A percentile compares a stretch with the other conserved stretches of the same genome.
These are phyloP conservation scores for Cyamopsis tetragonoloba DNA, from an alignment of 306 rosid species.

Conservation along the genomic window DNA sequence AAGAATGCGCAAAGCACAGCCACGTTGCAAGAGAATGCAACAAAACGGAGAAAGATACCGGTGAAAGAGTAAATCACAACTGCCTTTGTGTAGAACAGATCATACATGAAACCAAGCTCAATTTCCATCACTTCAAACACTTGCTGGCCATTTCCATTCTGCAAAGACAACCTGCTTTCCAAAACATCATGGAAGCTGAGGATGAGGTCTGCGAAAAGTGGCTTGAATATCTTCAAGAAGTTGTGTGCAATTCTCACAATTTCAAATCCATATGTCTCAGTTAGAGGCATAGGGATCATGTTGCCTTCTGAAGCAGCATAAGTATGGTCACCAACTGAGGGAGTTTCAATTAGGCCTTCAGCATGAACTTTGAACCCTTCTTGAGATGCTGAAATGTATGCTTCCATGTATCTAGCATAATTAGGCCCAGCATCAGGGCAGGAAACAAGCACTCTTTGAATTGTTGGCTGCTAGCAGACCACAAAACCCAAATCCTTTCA, in stretches of 20 bases:
- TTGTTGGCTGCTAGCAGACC: conserved; percentile 34
- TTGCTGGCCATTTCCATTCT: background rate
- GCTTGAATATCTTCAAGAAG: conserved; percentile 30
- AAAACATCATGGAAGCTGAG: conserved; percentile 27
- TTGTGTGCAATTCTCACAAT: background rate
- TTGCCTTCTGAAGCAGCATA: background rate
- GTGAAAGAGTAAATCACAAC: background rate
- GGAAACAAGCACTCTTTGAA: conserved; percentile 39
- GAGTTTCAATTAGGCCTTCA: background rate
- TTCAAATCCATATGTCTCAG: background rate
- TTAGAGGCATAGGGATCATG: background rate
- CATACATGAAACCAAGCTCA: conserved; percentile 52
- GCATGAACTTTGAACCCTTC: conserved; percentile 31
- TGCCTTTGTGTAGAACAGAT: conserved; percentile 46
- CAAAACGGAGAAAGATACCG: conserved; percentile 18
- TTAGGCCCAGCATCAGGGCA: conserved; percentile 38
- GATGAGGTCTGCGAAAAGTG: conserved; percentile 44
- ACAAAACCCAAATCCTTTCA: conserved; percentile 36
- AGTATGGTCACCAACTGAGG: background rate
- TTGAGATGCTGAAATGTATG: background rate
- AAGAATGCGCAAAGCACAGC: background rate
- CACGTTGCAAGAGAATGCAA: background rate
- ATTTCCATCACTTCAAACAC: conserved; percentile 44
- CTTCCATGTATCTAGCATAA: conserved; percentile 29
- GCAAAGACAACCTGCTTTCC: conserved; percentile 20